Evolutionary conservation across 2,329 filamentous ascomycete genomes (phyloP), one percentile per base, ranked within the genome.

Genomic region (Botrytis elliptica): DNA sequence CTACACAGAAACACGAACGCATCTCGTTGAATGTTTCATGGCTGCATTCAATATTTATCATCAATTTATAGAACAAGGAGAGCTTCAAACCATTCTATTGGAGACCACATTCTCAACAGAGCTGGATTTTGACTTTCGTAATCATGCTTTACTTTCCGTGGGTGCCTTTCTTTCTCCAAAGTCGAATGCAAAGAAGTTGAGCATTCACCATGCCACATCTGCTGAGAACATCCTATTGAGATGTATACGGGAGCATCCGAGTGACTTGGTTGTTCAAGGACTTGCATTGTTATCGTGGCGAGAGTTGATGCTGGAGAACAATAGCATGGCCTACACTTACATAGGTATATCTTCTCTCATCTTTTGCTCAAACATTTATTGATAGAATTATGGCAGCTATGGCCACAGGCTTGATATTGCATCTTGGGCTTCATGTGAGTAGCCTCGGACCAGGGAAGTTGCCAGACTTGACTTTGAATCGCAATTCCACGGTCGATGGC

Each of bases 41-140:
- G 49, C 33, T 52, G 22, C 33, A 18, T 67, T 67, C 64, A 67
- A 67, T 52, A n/a, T 67, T 7, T 67, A 38, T n/a, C 64, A 67
- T 67, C 64, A 67, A 10, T 67, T 67, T 29, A n/a, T 67, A 67
- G 64, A 67, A 67, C 44, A 67, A n/a, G 44, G 12, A 38, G 44
- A 67, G 44, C 10, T 67, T 22, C 44, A 46, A 5, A 52, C 12
- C 22, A 25, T 67, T 52, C 22, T 67, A 20, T 52, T n/a, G 22
- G 33, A 67, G 22, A 67, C 44, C 44, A 52, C 8, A 9, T n/a
- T 67, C 33, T n/a, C 44, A 52, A 52, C 33, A 52, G 64, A 67
- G 22, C 33, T n/a, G 8, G 64, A 67, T n/a, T 67, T 52, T 22
- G 33, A 14, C 22, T 67, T 67, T 8, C 46, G 44, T 25, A 67